Percentiles rank a stretch among this genome's conserved stretches.
phyloP scores from a whole-genome alignment of 2,329 filamentous ascomycete genomes.

The Colletotrichum filicis region DNA sequence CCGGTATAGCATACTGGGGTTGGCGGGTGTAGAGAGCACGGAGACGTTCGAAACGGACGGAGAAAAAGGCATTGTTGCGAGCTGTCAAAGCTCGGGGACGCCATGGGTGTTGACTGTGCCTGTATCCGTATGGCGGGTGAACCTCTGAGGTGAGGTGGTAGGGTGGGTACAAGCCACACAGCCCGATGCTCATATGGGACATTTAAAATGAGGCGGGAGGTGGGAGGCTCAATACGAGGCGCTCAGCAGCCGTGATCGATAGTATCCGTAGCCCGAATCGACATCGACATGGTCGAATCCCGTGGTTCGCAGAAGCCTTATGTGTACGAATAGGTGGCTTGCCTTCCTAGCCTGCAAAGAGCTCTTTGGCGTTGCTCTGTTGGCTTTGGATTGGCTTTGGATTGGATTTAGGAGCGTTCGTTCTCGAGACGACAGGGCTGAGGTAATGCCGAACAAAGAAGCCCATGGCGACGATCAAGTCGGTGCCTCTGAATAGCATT shows the following conservation, averaged over 20 bases:
- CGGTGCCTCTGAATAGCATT: background rate
- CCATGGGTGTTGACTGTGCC: background rate
- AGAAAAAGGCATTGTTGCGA: slow-evolving; percentile 26
- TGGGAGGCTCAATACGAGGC: slow-evolving; percentile 26
- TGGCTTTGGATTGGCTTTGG: background rate
- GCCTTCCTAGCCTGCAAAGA: background rate
- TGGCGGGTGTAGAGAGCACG: background rate
- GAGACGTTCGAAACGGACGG: slow-evolving; percentile 15
- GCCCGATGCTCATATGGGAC: slow-evolving; percentile 20
- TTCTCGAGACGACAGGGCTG: slow-evolving; percentile 8
- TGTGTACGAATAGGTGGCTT: background rate
- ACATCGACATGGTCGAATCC: background rate
- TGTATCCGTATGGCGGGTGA: background rate
- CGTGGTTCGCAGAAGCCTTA: background rate
- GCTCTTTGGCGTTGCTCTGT: background rate
- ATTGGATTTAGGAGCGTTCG: slow-evolving; percentile 2
- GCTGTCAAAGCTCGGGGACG: slow-evolving; percentile 11
- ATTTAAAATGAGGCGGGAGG: slow-evolving; percentile 21
- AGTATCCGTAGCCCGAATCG: slow-evolving; percentile 3
- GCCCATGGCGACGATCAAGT: slow-evolving; percentile 18
- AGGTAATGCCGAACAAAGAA: background rate
- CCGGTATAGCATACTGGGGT: slow-evolving; percentile 4
- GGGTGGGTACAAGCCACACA: slow-evolving; percentile 21
- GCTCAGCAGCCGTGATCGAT: slow-evolving; percentile 10
- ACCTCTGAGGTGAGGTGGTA: background rate